These are phyloP conservation scores for Peronospora destructor DNA, from an alignment of 352 stramenopile genomes.

Conservation along the genomic window DNA sequence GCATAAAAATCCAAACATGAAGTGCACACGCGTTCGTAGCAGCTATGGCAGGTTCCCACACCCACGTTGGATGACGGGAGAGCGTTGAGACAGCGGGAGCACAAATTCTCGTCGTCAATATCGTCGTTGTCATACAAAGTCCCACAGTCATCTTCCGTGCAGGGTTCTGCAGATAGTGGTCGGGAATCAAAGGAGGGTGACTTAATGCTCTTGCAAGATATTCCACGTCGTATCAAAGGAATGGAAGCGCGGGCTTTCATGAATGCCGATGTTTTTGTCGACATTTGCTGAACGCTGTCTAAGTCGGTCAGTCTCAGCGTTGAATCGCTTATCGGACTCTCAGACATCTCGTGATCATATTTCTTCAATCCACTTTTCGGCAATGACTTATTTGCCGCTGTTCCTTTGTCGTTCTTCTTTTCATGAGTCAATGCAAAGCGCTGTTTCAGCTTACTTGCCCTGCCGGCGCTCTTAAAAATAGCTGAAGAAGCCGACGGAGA, in stretches of 20 bases:
- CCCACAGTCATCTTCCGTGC: conserved; percentile 20
- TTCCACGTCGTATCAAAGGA: conserved; percentile 25
- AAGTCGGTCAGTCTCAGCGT: conserved; percentile 14
- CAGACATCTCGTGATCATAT: conserved; percentile 32
- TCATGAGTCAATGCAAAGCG: conserved; percentile 27
- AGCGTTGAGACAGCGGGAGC: conserved; percentile 53
- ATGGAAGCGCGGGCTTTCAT: conserved; percentile 29
- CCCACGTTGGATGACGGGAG: conserved; percentile 19
- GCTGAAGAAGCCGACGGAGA: conserved; percentile 17
- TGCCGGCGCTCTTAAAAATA: conserved; percentile 25
- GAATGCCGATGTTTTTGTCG: conserved; percentile 18
- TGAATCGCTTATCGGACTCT: conserved; percentile 25
- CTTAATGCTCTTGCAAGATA: conserved; percentile 21
- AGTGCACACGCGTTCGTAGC: conserved; percentile 55
- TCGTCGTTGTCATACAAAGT: conserved; percentile 34
- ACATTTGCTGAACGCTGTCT: conserved; percentile 17
- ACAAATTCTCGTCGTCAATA: conserved; percentile 49
- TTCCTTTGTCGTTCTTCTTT: conserved; percentile 30
- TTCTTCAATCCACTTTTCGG: conserved; percentile 38
- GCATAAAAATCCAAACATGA: conserved; percentile 50
- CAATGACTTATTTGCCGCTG: conserved; percentile 20
- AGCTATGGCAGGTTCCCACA: conserved; percentile 41
- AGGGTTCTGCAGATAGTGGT: conserved; percentile 11
- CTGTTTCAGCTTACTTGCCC: conserved; percentile 41
- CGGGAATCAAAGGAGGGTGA: conserved; percentile 14